phyloP scores from a whole-genome alignment of 2,329 filamentous ascomycete species.

The Onygenales sp. region DNA sequence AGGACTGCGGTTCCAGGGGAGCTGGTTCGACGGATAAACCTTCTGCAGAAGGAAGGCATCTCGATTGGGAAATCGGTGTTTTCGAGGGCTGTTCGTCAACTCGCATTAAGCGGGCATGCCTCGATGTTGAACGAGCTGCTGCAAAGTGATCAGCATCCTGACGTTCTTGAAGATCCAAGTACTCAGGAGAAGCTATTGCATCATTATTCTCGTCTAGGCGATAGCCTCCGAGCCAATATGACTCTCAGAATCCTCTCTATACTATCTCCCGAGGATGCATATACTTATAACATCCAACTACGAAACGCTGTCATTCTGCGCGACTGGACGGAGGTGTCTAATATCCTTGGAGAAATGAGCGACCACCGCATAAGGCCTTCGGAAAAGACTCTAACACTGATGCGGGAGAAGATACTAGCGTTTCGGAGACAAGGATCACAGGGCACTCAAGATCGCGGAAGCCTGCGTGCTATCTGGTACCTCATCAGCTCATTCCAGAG shows the following conservation, averaged over 20 bases:
- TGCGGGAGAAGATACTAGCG: constrained; percentile 29
- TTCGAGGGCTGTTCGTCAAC: constrained; percentile 52
- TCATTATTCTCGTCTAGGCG: constrained; percentile 41
- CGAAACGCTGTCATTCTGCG: constrained; percentile 27
- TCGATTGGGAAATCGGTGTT: constrained; percentile 55
- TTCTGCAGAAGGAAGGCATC: constrained; percentile 55
- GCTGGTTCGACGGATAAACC: constrained; percentile 50
- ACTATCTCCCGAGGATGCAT: constrained; percentile 20
- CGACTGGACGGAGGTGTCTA: constrained; percentile 21
- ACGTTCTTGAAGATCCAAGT: constrained; percentile 47
- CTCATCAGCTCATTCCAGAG: constrained; percentile 40
- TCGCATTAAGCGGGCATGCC: constrained; percentile 50
- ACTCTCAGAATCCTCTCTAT: constrained; percentile 46
- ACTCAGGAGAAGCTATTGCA: constrained; percentile 47
- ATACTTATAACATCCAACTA: constrained; percentile 30
- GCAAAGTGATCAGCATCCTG: constrained; percentile 55
- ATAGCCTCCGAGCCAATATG: constrained; percentile 45
- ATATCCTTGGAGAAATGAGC: constrained; percentile 42
- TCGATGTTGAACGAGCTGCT: constrained; percentile 44
- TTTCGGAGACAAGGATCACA: constrained; percentile 17
- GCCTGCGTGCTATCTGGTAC: constrained; percentile 31
- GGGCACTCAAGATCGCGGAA: constrained; percentile 12
- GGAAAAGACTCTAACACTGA: constrained; percentile 32
- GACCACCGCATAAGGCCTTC: constrained; percentile 33
- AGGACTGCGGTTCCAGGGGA: constrained; percentile 49